A percentile compares a stretch with the other conserved stretches of the same genome.
Evolutionary conservation across 257 asterid genomes (phyloP).

Genomic region (Fraxinus anomala): DNA sequence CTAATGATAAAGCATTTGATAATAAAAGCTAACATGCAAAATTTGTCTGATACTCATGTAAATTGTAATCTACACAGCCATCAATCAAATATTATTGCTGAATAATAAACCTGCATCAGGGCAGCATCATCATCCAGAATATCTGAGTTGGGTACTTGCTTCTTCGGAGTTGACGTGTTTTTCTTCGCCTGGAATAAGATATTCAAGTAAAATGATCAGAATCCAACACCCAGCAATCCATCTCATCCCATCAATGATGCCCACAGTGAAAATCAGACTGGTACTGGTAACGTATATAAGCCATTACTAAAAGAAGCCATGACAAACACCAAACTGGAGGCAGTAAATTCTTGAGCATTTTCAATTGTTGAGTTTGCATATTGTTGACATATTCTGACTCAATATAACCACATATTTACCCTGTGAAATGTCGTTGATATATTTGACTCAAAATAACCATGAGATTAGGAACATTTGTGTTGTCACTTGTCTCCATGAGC

Average conservation of each 20-base stretch:
- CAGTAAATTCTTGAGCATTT: neutral
- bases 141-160: constrained; percentile 46
- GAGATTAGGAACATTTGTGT: no score
- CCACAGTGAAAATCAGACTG: neutral
- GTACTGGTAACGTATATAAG: neutral
- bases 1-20: constrained; percentile 5
- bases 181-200: constrained; percentile 54
- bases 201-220: constrained; percentile 21
- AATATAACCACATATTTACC: neutral
- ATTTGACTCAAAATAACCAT: neutral
- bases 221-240: constrained; percentile 15
- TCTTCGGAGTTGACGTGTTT: constrained; percentile 45
- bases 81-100: constrained; percentile 16
- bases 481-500: no score
- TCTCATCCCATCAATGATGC: constrained; percentile 10
- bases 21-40: constrained; percentile 7
- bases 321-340: neutral
- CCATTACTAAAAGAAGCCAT: neutral
- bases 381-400: neutral
- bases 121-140: constrained; percentile 73
- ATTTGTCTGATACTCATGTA: constrained; percentile 11
- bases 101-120: constrained; percentile 60
- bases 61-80: neutral
- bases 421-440: neutral
- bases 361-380: neutral